Evolutionary conservation across 306 rosid species (phyloP), one percentile per base, ranked within the genome.

Genomic region (Quercus berberidifolia): DNA sequence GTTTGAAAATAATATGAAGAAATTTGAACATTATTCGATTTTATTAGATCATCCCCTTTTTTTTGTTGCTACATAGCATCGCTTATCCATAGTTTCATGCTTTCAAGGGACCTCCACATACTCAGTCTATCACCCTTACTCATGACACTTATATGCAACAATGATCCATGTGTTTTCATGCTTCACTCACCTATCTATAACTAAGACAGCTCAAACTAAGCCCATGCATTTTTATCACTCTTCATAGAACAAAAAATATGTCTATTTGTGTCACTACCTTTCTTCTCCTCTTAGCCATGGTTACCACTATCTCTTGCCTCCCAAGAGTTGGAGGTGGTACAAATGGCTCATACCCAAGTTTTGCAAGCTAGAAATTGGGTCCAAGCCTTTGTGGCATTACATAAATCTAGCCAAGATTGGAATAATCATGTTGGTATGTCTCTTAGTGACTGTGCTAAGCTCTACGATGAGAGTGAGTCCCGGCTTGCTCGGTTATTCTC

Each of bases 401-500:
- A 79, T 71, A 74, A 73, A 18, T 64, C 74, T 1, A 71, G 43
- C 12, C 2, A 17, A 2, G 13, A 6, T 19, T 25, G 54, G 13
- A 8, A 35, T 1, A 28, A 75, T 13, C 52, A 58, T 15, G 41
- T 30, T 1, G 72, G 23, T 26, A 59, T 80, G 69, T 89, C 88
- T 43, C 73, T 87, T 6, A 81, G 81, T 21, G 94, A 92, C 78
- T 90, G 92, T 85, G 80, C 74, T 9, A 87, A 81, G 71, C 90
- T 92, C 35, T 92, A 90, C 64, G 88, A 79, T 14, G 91, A 92
- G 76, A 90, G 97, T 33, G 87, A 84, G 83, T 49, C 17, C 3
- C 49, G 85, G 63, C 86, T 90, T 7, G 23, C 73, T 46, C 69
- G 74, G 46, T 70, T 92, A 81, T 35, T 87, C 33, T 72, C 80